Percentiles rank a stretch among this genome's conserved stretches.
These are phyloP conservation scores for Gryganskiella cystojenkinii DNA, from an alignment of 192 early-diverging fungal species.

Conservation along the genomic window DNA sequence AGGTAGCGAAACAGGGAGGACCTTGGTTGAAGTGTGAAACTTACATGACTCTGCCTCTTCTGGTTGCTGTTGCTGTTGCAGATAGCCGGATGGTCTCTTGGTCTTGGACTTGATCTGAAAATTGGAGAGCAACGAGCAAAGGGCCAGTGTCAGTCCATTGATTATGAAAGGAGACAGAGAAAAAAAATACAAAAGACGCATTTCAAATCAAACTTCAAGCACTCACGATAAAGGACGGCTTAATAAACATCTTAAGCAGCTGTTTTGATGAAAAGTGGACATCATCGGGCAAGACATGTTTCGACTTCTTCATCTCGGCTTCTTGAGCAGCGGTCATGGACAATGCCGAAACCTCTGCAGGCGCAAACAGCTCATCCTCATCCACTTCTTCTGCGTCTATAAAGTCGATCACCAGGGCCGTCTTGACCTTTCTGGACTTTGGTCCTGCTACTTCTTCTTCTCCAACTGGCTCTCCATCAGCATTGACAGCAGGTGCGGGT, in stretches of 20 bases:
- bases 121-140: too few relatives aligned
- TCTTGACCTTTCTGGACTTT: slow-evolving; percentile 61
- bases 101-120: slow-evolving; percentile 44
- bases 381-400: slow-evolving; percentile 66
- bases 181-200: background rate
- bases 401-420: slow-evolving; percentile 69
- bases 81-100: too few relatives aligned
- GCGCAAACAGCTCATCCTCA: slow-evolving; percentile 78
- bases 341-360: slow-evolving; percentile 52
- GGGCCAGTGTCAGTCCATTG: too few relatives aligned
- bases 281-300: slow-evolving; percentile 87
- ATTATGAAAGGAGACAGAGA: background rate
- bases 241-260: slow-evolving; percentile 61
- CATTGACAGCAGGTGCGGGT: slow-evolving; percentile 6
- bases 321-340: slow-evolving; percentile 67
- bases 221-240: slow-evolving; percentile 59
- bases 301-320: slow-evolving; percentile 55
- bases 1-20: background rate
- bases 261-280: slow-evolving; percentile 71
- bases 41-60: slow-evolving; percentile 27
- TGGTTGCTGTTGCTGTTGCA: slow-evolving; percentile 12
- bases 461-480: slow-evolving; percentile 12
- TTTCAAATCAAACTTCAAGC: background rate
- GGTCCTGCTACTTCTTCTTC: slow-evolving; percentile 41
- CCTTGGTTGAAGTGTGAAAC: background rate